Base-by-base conservation (phyloP, 768 basidiomycete species). In the Suillus bovinus region DNA sequence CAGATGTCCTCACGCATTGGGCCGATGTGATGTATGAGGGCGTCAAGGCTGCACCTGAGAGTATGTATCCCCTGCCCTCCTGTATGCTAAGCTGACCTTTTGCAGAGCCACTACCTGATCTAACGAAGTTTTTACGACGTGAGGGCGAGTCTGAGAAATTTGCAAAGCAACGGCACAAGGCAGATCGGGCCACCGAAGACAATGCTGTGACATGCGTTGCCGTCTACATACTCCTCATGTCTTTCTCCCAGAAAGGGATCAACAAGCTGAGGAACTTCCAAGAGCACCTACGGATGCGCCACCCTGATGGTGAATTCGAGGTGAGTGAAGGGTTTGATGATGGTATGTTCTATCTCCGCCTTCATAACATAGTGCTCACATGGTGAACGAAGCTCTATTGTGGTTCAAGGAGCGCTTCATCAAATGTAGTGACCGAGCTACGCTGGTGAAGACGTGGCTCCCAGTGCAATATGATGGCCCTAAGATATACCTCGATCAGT, bases 341-440 rank as follows among this genome's bases (percentile, higher is more conserved):
- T 70, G 90, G 91, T 92, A 49, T 27, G 72, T 72, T 5, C 13
- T 27, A 27, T 56, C n/a, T 47, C 9, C 14, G 14, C n/a, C 50
- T 3, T 5, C 27, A 36, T 50, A 9, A 29, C n/a, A 20, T 54
- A 55, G 57, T 59, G 57, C 62, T 69, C 16, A 65, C 61, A 36
- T 60, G 62, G 53, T 56, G 36, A 20, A 41, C 38, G 31, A 53
- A 93, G 92, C 92, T 7, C 77, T 93, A 41, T 77, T 86, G 58
- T 99, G 95, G 96, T 95, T 97, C 78, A 92, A 91, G 70, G 87
- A 89, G 14, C 90, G 94, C 65, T 99, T 97, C 74, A 86, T 95
- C 69, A 95, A 96, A 72, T 96, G 94, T 70, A 92, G 93, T 69
- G 94, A 96, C 62, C 91, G 96, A 44, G 93, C 93, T 20, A 88